Evolutionary conservation across 2,329 filamentous ascomycete species (phyloP).

Genomic region (Colletotrichum sp.): DNA sequence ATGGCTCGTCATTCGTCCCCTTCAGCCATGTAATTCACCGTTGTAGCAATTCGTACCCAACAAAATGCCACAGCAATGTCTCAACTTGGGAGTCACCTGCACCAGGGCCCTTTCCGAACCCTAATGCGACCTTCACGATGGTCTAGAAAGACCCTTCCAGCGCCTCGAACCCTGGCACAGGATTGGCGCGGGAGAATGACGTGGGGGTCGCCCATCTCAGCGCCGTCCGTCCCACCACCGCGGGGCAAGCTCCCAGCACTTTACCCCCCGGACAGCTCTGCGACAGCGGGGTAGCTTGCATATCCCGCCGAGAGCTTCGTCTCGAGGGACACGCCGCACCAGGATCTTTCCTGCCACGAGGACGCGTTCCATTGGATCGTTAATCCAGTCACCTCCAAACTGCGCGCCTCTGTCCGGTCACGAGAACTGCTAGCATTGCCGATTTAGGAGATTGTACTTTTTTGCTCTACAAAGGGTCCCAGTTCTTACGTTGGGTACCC

Average conservation of each 20-base stretch:
- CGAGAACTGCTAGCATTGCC: conserved; percentile 2
- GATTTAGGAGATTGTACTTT: background rate
- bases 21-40: background rate
- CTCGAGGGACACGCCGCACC: background rate
- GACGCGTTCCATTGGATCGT: conserved; percentile 3
- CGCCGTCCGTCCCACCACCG: background rate
- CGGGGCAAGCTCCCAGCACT: conserved; percentile 12
- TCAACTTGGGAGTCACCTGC: background rate
- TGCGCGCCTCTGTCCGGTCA: background rate
- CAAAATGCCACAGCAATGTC: background rate
- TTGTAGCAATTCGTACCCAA: background rate
- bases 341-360: background rate
- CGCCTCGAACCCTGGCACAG: background rate
- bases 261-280: background rate
- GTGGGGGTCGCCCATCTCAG: conserved; percentile 5
- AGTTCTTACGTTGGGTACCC: background rate
- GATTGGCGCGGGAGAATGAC: conserved; percentile 20
- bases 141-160: background rate
- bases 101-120: background rate
- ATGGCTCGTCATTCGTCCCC: background rate
- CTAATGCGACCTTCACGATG: background rate
- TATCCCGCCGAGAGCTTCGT: background rate
- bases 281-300: conserved; percentile 17
- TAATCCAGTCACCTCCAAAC: background rate
- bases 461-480: background rate